phyloP scores from a whole-genome alignment of 2,329 filamentous ascomycete species.

The Alternaria panax region DNA sequence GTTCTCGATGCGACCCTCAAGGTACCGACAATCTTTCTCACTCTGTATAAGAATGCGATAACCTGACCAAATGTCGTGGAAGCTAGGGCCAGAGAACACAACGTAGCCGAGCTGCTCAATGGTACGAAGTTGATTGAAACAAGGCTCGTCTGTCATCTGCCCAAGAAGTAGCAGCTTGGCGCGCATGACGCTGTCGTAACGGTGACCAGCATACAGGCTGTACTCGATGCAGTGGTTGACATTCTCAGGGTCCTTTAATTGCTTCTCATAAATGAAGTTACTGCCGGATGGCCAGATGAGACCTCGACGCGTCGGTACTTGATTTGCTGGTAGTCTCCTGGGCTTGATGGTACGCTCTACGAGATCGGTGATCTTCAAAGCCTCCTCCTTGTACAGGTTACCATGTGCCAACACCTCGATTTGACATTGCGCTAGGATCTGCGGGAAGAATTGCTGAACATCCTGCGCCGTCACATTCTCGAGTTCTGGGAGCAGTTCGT shows the following conservation, averaged over 20 bases:
- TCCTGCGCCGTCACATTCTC: conserved; percentile 76
- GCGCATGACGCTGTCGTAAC: conserved; percentile 69
- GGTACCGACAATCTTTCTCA: conserved; percentile 81
- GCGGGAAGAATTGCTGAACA: conserved; percentile 78
- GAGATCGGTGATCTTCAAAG: conserved; percentile 81
- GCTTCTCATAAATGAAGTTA: conserved; percentile 84
- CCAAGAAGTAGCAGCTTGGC: conserved; percentile 83
- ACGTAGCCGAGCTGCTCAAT: conserved; percentile 98
- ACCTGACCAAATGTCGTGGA: conserved; percentile 76
- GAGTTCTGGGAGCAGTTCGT: conserved; percentile 80
- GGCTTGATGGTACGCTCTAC: conserved; percentile 81
- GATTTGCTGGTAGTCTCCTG: conserved; percentile 73
- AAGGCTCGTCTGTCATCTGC: conserved; percentile 91
- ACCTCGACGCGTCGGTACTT: conserved; percentile 81
- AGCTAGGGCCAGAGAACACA: conserved; percentile 81
- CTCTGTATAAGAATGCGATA: conserved; percentile 94
- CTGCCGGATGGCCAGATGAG: conserved; percentile 79
- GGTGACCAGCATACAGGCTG: conserved; percentile 53
- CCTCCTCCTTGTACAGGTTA: conserved; percentile 94
- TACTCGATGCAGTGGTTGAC: conserved; percentile 67
- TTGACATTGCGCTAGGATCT: conserved; percentile 82
- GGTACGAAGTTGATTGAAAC: conserved; percentile 92
- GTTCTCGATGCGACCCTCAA: conserved; percentile 85
- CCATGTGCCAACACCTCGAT: conserved; percentile 90
- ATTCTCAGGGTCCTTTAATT: conserved; percentile 84